Base-by-base conservation (phyloP, 2,329 filamentous ascomycete genomes). In the Diaporthe vexans region DNA sequence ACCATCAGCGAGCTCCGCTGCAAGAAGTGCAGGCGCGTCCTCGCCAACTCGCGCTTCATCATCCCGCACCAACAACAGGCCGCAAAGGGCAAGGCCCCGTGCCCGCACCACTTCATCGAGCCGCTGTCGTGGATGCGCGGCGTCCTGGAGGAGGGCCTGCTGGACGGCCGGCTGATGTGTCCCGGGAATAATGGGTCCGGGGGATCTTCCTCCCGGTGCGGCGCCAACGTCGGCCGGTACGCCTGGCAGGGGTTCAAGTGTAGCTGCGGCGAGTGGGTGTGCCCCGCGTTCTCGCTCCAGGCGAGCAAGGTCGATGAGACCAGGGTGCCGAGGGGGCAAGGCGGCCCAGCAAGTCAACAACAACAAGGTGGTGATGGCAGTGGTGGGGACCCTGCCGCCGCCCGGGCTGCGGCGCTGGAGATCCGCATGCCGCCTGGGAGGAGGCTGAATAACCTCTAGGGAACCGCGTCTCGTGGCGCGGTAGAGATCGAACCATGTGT, bases 161-260 rank as follows among this genome's bases (percentile, higher is more conserved):
- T 98, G 33, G 94, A 95, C 75, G 97, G 97, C 33, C 91, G 96
- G 13, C 87, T 99, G 43, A 90, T 92, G 74, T 99, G 97, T 80
- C 96, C 97, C 13, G 94, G 92, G 78, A 63, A 13, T 48, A 63
- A 13, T 46, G 46, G 63, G 46, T 46, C 46, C 40, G 40, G 40
- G 17, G 40, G 97, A 13, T 46, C 46, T 4, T 17, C 63, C n/a
- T n/a, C n/a, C n/a, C 93, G 93, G 80, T 99, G 97, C 83, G 91
- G 90, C 61, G 91, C 94, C 54, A 95, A 94, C 70, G 91, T 98
- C 63, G 97, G 97, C 52, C 94, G 97, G 79, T 99, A 98, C 81
- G 94, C 96, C 70, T 99, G 97, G 97, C 95, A 97, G 82, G 97
- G 97, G 19, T 93, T 98, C 88, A 92, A 92, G 82, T 99, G 97